A percentile compares a stretch with the other conserved stretches of the same genome.
These are phyloP conservation scores for Mycena haematopus DNA, from an alignment of 768 basidiomycete genomes.

Conservation along the genomic window DNA sequence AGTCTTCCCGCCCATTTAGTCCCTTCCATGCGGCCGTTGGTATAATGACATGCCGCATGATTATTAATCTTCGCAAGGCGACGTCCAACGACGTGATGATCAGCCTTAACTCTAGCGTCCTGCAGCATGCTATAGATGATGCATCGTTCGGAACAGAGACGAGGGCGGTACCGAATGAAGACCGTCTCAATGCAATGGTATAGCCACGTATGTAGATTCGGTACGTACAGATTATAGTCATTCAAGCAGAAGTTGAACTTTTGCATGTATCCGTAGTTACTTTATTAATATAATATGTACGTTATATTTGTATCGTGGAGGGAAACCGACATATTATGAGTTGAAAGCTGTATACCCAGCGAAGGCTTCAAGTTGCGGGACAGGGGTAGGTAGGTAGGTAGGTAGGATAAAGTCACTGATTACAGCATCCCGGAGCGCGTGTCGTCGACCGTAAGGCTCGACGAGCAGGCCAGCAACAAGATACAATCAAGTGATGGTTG, in stretches of 20 bases:
- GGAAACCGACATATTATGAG: too few relatives aligned
- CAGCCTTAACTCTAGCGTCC: background rate
- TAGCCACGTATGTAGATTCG: too few relatives aligned
- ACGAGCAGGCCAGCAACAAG: too few relatives aligned
- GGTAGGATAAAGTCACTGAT: too few relatives aligned
- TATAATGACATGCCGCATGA: constrained; percentile 53
- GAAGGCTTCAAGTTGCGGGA: too few relatives aligned
- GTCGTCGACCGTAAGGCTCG: too few relatives aligned
- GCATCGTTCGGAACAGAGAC: background rate
- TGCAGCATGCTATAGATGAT: background rate
- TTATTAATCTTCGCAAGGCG: constrained; percentile 51
- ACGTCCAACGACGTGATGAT: constrained; percentile 9
- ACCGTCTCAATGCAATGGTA: background rate
- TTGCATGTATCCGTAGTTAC: background rate
- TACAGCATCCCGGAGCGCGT: too few relatives aligned
- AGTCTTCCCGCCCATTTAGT: constrained; percentile 26
- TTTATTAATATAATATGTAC: background rate
- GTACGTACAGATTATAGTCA: too few relatives aligned
- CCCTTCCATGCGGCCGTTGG: constrained; percentile 57
- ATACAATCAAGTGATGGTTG: too few relatives aligned
- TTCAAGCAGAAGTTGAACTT: background rate
- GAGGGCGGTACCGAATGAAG: background rate
- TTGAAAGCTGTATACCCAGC: too few relatives aligned
- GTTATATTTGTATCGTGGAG: too few relatives aligned
- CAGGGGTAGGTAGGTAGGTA: too few relatives aligned